Conservation (phyloP, 129 eudicot species). For the Flaveria brownii region DNA sequence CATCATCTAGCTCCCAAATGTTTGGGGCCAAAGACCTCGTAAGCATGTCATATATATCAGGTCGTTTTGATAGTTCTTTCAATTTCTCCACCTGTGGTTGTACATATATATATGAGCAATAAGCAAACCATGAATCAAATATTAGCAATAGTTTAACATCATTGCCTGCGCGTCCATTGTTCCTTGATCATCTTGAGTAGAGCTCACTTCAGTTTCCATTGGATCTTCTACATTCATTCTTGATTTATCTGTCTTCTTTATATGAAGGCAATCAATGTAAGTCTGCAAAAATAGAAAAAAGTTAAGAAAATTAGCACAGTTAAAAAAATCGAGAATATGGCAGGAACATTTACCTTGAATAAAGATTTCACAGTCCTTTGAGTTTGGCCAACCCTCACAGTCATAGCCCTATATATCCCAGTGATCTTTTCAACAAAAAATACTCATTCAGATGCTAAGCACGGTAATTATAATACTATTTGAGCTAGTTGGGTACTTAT, state of each 20-base stretch:
- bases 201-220: conserved; percentile 60
- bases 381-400: conserved; percentile 82
- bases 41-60: conserved; percentile 81
- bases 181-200: conserved; percentile 50
- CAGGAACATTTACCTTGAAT: conserved; percentile 44
- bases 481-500: no score
- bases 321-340: neutral
- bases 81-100: conserved; percentile 64
- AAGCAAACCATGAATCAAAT: conserved; percentile 5
- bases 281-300: conserved; percentile 53
- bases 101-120: conserved; percentile 28
- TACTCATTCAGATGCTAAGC: neutral
- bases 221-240: conserved; percentile 82
- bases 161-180: conserved; percentile 54
- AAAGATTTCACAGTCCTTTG: conserved; percentile 81
- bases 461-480: neutral
- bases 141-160: conserved; percentile 8
- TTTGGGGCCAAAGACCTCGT: conserved; percentile 95
- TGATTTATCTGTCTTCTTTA: conserved; percentile 84
- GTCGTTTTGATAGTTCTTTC: conserved; percentile 67
- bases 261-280: conserved; percentile 90
- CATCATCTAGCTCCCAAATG: conserved; percentile 98
- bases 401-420: conserved; percentile 95
- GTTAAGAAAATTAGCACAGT: neutral
- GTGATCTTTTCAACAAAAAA: conserved; percentile 60